Base-by-base conservation (phyloP, 2,329 filamentous ascomycete species). In the Fusarium multiceps region DNA sequence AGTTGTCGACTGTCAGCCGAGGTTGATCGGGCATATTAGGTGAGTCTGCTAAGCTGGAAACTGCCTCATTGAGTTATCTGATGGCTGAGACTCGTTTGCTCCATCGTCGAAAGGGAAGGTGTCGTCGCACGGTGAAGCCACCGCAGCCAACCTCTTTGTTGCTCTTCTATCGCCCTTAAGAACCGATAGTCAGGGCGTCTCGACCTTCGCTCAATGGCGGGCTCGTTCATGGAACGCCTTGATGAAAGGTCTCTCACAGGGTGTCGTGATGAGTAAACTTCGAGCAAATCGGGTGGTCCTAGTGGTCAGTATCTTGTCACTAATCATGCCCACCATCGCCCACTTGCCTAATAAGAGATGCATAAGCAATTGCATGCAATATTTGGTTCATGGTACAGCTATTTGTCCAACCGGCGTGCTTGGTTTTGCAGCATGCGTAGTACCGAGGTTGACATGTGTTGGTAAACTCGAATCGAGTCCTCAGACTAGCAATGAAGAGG, bases 11-110 rank as follows among this genome's bases (percentile, higher is more conserved):
- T n/a, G 18, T n/a, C 34, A n/a, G 6, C 75, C 72, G 11, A 78
- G 66, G 32, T 77, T 78, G 9, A 59, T 80, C 2, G 4, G 78
- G 59, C 12, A 84, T 77, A 42, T 83, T 77, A 16, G 76, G 79
- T 1, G 81, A 78, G 47, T 23, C 80, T 10, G 86, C 6, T 37
- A 37, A 88, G 4, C 85, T 85, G 46, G 78, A 75, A 9, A 75
- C 75, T 77, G 7, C 3, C 10, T 9, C 11, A 11, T 7, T 10
- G 8, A 64, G 59, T 11, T 7, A 40, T 16, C 21, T 27, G 8
- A 7, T 14, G 21, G 14, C 27, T 23, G 9, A 10, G 49, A 57
- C 27, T 47, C 46, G 76, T 71, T 37, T n/a, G 10, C 4, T 37
- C 18, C 11, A 37, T n/a, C 18, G 6, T 37, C 34, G 34, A 37